Conservation (phyloP, 1,284 basidiomycete genomes). For the Moesziomyces parantarcticus region DNA sequence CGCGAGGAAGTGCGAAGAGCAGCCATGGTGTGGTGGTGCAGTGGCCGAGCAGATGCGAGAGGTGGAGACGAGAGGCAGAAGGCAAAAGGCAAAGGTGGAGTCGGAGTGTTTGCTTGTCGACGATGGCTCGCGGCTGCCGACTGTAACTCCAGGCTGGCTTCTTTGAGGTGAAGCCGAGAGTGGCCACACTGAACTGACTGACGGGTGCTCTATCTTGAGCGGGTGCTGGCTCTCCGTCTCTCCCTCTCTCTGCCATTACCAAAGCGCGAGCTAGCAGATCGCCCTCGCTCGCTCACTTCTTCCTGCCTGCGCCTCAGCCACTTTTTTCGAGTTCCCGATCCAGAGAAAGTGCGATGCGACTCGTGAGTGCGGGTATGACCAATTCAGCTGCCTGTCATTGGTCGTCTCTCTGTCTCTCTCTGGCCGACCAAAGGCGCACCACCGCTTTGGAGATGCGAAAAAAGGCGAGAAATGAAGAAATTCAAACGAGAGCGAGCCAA, state of each 20-base stretch:
- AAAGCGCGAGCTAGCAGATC: too few species aligned
- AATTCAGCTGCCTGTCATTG: slow-evolving; percentile 49
- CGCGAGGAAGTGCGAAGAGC: slow-evolving; percentile 48
- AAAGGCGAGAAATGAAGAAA: neutral
- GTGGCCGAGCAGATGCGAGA: neutral
- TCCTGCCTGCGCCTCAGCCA: neutral
- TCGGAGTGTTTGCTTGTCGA: neutral
- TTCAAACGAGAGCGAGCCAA: neutral
- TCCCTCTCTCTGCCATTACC: too few species aligned
- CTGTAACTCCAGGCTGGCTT: too few species aligned
- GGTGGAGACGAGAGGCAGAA: slow-evolving; percentile 1
- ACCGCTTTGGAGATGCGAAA: slow-evolving; percentile 1
- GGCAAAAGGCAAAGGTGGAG: slow-evolving; percentile 5
- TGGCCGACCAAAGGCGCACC: slow-evolving; percentile 3
- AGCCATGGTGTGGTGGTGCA: slow-evolving; percentile 24
- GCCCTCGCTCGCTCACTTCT: too few species aligned
- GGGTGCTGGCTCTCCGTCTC: too few species aligned
- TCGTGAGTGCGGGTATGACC: slow-evolving; percentile 16
- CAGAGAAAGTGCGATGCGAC: neutral
- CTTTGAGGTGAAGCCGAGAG: too few species aligned
- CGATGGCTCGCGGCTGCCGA: too few species aligned
- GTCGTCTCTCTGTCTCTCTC: slow-evolving; percentile 10
- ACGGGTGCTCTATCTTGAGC: too few species aligned
- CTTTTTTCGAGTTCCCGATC: slow-evolving; percentile 7
- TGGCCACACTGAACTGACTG: too few species aligned